phyloP scores from a whole-genome alignment of 1,284 basidiomycete species.

The Apiotrichum gamsii region DNA sequence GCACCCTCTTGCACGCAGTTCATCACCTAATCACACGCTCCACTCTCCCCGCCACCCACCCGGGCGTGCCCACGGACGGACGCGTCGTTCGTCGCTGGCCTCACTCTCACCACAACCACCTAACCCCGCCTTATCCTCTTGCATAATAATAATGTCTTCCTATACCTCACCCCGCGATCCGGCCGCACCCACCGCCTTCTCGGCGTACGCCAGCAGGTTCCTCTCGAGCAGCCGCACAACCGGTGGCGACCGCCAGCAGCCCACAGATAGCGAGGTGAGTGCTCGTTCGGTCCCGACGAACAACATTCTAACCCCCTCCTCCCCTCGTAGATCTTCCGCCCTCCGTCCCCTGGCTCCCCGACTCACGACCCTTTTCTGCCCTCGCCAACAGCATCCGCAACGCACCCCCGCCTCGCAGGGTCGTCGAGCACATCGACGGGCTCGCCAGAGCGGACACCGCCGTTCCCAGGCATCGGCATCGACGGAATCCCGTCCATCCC shows the following conservation, averaged over 20 bases:
- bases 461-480: slow-evolving; percentile 39
- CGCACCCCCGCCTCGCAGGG: slow-evolving; percentile 29
- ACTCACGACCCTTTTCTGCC: slow-evolving; percentile 41
- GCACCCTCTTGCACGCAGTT: no score
- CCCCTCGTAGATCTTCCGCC: slow-evolving; percentile 42
- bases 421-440: slow-evolving; percentile 23
- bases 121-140: no score
- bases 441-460: slow-evolving; percentile 31
- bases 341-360: slow-evolving; percentile 33
- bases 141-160: no score
- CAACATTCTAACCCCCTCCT: background rate
- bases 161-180: no score
- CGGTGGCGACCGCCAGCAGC: slow-evolving; percentile 3
- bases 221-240: slow-evolving; percentile 22
- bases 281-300: no score
- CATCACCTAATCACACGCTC: no score
- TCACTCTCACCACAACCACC: no score
- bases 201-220: slow-evolving; percentile 40
- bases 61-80: no score
- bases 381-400: slow-evolving; percentile 29
- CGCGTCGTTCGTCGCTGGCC: no score
- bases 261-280: slow-evolving; percentile 24
- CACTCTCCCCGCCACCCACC: no score
- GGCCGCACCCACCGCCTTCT: slow-evolving; percentile 30
- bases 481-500: slow-evolving; percentile 38